phyloP scores from a whole-genome alignment of 148 eudicot species.

The Fagopyrum homotropicum region DNA sequence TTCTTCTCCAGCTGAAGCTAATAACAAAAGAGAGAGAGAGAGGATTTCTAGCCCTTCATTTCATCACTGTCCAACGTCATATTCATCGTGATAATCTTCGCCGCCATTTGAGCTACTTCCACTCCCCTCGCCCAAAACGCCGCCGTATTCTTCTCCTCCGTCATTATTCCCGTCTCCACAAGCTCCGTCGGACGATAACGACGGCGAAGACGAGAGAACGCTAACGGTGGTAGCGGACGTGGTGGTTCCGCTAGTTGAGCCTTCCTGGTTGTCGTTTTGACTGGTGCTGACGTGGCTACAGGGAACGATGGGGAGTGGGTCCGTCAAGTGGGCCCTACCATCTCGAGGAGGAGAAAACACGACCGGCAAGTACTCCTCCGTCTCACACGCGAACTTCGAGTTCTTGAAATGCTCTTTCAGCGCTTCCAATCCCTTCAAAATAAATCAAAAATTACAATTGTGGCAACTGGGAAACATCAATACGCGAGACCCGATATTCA shows the following conservation, averaged over 20 bases:
- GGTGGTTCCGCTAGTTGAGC: neutral
- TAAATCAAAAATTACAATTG: neutral
- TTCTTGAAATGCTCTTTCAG: conserved; percentile 91
- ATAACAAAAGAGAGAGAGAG: neutral
- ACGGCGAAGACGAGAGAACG: neutral
- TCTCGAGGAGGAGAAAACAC: conserved; percentile 81
- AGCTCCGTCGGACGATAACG: neutral
- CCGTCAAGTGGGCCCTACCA: conserved; percentile 41
- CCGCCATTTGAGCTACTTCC: neutral
- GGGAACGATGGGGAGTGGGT: conserved; percentile 51
- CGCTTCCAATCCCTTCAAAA: conserved; percentile 65
- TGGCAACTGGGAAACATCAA: neutral
- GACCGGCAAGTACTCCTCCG: conserved; percentile 85
- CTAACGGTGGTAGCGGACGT: neutral
- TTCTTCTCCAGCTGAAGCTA: neutral
- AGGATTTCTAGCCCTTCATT: neutral
- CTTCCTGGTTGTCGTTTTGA: neutral
- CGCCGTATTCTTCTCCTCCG: neutral
- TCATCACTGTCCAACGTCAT: neutral
- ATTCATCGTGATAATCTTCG: conserved; percentile 1
- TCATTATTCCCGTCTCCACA: neutral
- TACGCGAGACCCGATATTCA: conserved; percentile 5
- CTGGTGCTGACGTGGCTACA: neutral
- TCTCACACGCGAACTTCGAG: conserved; percentile 84
- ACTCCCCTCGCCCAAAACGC: neutral